Percentiles rank a stretch among this genome's conserved stretches.
phyloP scores from a whole-genome alignment of 2,329 filamentous ascomycete genomes.

The Ceratocystis diversiconidia region DNA sequence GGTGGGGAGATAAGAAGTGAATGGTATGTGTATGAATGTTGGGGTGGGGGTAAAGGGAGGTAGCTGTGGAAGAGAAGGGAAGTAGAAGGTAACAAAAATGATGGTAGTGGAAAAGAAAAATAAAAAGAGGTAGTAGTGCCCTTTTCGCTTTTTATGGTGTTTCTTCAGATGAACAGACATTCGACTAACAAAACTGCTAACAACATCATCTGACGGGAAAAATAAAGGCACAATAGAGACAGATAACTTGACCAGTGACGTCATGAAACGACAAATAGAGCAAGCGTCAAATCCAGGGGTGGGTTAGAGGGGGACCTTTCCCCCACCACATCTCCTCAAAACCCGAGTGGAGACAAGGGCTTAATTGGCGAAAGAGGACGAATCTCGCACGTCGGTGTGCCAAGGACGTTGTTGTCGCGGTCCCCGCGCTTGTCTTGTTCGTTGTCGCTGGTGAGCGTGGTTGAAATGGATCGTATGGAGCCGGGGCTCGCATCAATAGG shows the following conservation, averaged over 20 bases:
- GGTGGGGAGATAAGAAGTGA: too few relatives aligned
- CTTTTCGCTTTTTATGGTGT: background rate
- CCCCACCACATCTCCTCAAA: constrained; percentile 27
- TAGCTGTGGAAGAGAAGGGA: too few relatives aligned
- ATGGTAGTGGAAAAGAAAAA: constrained; percentile 8
- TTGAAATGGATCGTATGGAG: constrained; percentile 23
- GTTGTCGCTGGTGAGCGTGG: constrained; percentile 33
- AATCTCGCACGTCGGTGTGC: constrained; percentile 29
- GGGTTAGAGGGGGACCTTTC: background rate
- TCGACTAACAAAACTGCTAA: background rate
- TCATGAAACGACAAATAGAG: background rate
- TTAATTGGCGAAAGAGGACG: constrained; percentile 51
- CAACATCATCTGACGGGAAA: background rate
- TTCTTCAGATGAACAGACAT: background rate
- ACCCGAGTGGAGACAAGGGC: constrained; percentile 48
- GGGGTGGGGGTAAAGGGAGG: too few relatives aligned
- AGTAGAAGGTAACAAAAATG: background rate
- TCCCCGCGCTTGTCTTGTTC: constrained; percentile 25
- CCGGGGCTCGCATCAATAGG: constrained; percentile 18
- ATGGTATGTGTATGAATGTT: too few relatives aligned
- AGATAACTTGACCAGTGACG: background rate
- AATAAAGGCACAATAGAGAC: background rate
- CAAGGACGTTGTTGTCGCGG: background rate
- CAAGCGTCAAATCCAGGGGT: background rate
- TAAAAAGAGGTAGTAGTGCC: background rate